Evolutionary conservation across 441 rosid species (phyloP).

Genomic region (Gossypium trilobum): DNA sequence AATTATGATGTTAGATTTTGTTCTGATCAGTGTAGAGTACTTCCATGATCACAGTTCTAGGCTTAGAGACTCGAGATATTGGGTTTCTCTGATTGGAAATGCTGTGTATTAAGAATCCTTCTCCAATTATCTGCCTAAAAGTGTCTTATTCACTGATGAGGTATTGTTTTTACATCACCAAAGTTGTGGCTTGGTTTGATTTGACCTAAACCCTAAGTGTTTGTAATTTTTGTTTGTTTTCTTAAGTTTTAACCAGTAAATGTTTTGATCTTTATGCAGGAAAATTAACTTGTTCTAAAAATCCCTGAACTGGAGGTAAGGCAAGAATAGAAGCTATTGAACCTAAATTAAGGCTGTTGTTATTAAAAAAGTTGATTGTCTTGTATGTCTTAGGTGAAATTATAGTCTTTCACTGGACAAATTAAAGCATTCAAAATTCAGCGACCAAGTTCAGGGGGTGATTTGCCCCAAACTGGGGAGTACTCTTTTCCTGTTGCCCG

Average conservation of each 20-base stretch:
- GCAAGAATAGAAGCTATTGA: neutral
- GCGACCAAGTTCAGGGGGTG: slow-evolving; percentile 57
- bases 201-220: neutral
- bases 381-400: slow-evolving; percentile 9
- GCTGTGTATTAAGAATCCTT: neutral
- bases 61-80: neutral
- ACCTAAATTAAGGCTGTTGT: neutral
- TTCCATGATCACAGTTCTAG: neutral
- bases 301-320: neutral
- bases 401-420: slow-evolving; percentile 22
- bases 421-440: slow-evolving; percentile 36
- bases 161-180: neutral
- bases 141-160: neutral
- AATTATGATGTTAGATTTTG: neutral
- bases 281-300: neutral
- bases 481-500: slow-evolving; percentile 33
- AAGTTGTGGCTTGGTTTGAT: neutral
- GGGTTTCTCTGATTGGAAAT: neutral
- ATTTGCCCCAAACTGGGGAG: slow-evolving; percentile 51
- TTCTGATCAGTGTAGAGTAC: neutral
- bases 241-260: neutral
- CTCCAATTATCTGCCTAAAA: neutral
- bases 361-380: neutral
- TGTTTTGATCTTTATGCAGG: neutral
- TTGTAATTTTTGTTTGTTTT: neutral